Percentiles rank a stretch among this genome's conserved stretches.
Conservation (phyloP, 2,329 filamentous ascomycete genomes). For the Chrysosporium queenslandicum region DNA sequence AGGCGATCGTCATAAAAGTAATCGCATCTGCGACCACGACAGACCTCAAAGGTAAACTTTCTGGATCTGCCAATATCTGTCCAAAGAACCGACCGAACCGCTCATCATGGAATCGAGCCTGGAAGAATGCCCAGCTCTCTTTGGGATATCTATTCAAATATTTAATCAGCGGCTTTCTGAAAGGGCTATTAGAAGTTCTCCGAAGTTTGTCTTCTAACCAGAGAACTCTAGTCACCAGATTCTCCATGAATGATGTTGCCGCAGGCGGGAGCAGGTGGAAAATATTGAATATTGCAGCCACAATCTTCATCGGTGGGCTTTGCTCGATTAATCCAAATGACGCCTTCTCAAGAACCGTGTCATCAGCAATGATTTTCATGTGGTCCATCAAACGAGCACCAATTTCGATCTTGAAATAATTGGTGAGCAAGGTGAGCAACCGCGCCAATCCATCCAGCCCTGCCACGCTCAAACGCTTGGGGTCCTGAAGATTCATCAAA, state of each 20-base stretch:
- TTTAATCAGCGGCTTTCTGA: slow-evolving; percentile 78
- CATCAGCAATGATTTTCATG: slow-evolving; percentile 79
- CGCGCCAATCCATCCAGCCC: slow-evolving; percentile 85
- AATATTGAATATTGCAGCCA: slow-evolving; percentile 89
- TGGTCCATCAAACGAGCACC: slow-evolving; percentile 87
- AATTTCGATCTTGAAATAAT: slow-evolving; percentile 99
- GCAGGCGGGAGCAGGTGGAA: slow-evolving; percentile 91
- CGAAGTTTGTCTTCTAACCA: slow-evolving; percentile 76
- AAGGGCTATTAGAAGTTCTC: slow-evolving; percentile 81
- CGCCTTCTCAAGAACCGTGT: slow-evolving; percentile 68
- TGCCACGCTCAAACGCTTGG: slow-evolving; percentile 76
- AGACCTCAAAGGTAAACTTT: slow-evolving; percentile 64
- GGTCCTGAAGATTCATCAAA: slow-evolving; percentile 90
- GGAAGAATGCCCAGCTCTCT: slow-evolving; percentile 73
- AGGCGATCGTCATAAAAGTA: slow-evolving; percentile 55
- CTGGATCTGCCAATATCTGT: slow-evolving; percentile 67
- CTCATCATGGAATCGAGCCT: slow-evolving; percentile 69
- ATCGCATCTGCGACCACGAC: slow-evolving; percentile 65
- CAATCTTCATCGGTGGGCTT: slow-evolving; percentile 83
- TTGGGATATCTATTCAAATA: slow-evolving; percentile 89
- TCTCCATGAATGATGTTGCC: slow-evolving; percentile 82
- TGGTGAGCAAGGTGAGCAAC: slow-evolving; percentile 81
- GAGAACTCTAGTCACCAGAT: slow-evolving; percentile 80
- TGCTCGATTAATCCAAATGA: slow-evolving; percentile 95
- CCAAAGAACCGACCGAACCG: slow-evolving; percentile 85